A percentile compares a stretch with the other conserved stretches of the same genome.
These are phyloP conservation scores for Psophocarpus tetragonolobus DNA, from an alignment of 306 rosid genomes.

Conservation along the genomic window DNA sequence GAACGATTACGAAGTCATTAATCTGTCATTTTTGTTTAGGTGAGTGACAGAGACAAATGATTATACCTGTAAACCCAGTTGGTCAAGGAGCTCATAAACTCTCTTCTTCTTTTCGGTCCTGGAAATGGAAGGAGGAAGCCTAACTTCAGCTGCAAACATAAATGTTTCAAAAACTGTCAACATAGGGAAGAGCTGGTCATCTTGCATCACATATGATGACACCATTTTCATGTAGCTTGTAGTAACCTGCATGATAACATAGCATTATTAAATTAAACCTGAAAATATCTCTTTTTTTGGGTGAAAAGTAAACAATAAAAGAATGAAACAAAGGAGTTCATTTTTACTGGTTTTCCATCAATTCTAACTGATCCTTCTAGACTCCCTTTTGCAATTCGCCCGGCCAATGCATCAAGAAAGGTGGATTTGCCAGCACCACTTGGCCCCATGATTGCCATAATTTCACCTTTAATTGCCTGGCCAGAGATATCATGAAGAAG, in stretches of 20 bases:
- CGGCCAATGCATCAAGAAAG: slow-evolving; percentile 87
- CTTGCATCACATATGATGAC: slow-evolving; percentile 98
- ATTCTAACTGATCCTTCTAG: slow-evolving; percentile 79
- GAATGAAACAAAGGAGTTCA: not conserved
- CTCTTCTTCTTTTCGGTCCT: slow-evolving; percentile 64
- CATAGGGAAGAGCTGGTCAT: slow-evolving; percentile 87
- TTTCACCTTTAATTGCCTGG: slow-evolving; percentile 68
- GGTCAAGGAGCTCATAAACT: slow-evolving; percentile 71
- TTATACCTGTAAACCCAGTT: slow-evolving; percentile 74
- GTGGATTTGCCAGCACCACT: slow-evolving; percentile 99
- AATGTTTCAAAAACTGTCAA: slow-evolving; percentile 83
- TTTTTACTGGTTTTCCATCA: slow-evolving; percentile 62
- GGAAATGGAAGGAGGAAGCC: slow-evolving; percentile 83
- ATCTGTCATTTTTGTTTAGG: not conserved
- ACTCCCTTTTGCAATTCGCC: slow-evolving; percentile 81
- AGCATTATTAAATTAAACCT: not conserved
- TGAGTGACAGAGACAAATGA: not conserved
- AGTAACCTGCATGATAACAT: slow-evolving; percentile 54
- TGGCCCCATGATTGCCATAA: slow-evolving; percentile 92
- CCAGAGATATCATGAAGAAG: slow-evolving; percentile 88
- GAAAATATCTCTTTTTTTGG: not conserved
- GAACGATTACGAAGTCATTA: slow-evolving; percentile 21
- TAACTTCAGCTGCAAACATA: slow-evolving; percentile 89
- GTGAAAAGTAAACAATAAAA: not conserved
- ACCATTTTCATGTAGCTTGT: slow-evolving; percentile 91